Evolutionary conservation across 1,284 basidiomycete genomes (phyloP), one percentile per base, ranked within the genome.

Genomic region (Mycosarcoma maydis): DNA sequence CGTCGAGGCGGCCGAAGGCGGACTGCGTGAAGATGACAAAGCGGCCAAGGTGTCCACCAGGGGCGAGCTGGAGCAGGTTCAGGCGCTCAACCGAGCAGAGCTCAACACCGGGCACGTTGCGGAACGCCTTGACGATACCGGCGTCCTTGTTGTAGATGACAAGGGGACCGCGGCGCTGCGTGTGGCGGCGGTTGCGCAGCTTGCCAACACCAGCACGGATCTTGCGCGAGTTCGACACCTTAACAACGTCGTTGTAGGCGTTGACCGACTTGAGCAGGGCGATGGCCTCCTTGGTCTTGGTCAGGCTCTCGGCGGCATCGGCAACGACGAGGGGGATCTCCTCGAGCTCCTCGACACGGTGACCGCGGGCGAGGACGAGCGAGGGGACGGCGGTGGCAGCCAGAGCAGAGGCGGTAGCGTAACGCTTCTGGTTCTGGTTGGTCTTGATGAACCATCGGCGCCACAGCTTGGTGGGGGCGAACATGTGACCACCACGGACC

Each of bases 401-500:
- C 67, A 99, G 89, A 54, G 95, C 96, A 75, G 96, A 98, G 74
- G 97, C 95, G 73, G 92, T 90, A 61, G 96, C 96, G 85, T 93
- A 98, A 77, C 96, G 92, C 84, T 92, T 92, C 86, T 98, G 95
- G 88, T 95, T 96, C 87, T 94, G 92, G 90, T 96, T 97, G 73
- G 94, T 92, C 88, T 98, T 99, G 87, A 98, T 91, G 86, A 98
- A 95, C 96, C 96, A 99, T 84, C 90, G 95, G 85, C 96, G 90
- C 95, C 95, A 98, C 83, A 90, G 92, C 88, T 96, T 98, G 86
- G 95, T 98, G 38, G 96, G 95, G 40, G 95, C 94, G 86, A 98
- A 98, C 95, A 99, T 98, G 84, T 95, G 94, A 88, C 95, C 96
- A 83, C 95, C 94, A 41, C 80, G 80, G 68, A 70, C 77, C 75